Base-by-base conservation (phyloP, 495 filamentous ascomycete genomes). In the Diplogelasinospora grovesii region DNA sequence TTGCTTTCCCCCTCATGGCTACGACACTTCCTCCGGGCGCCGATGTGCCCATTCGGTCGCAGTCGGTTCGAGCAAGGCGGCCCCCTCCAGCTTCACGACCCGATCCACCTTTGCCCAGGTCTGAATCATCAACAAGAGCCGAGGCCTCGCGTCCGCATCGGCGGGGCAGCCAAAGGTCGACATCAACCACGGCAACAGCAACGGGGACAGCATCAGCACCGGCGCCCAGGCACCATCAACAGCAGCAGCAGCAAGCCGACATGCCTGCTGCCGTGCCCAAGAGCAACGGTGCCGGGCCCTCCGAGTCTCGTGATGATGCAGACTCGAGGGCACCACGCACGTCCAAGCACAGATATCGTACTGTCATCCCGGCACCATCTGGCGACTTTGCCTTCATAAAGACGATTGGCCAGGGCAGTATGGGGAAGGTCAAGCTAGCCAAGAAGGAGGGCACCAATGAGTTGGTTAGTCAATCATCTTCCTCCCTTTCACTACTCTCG, bases 391-490 rank as follows among this genome's bases (percentile, higher is more conserved):
- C 85, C 19, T 72, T 99, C 33, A 92, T 90, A 15, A 97, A 99
- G 70, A 99, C 92, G 3, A 92, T 99, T 44, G 92, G 92, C 32
- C 88, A 89, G 39, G 92, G 92, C 8, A 96, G 90, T 59, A 99
- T 99, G 92, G 87, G 87, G 19, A 93, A 94, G 61, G 87, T 94
- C 25, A 94, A 94, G 63, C 65, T 94, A 37, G 87, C 87, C 11
- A 84, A 81, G 48, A 88, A 83, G 57, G 69, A 81, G 36, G 85
- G 89, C 53, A 81, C 82, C 9, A 80, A 79, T 46, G 87, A 94
- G 64, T 78, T 92, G 75, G 86, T 84, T 62, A 61, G 69, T 61
- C 43, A n/a, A 22, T 48, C 28, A 26, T 43, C 36, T 8, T 40
- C 45, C 37, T 42, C 49, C 25, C 11, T 28, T 33, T 3, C 19